Base-by-base conservation (phyloP, 805 yeast genomes). In the Cyberlindnera meyerae region DNA sequence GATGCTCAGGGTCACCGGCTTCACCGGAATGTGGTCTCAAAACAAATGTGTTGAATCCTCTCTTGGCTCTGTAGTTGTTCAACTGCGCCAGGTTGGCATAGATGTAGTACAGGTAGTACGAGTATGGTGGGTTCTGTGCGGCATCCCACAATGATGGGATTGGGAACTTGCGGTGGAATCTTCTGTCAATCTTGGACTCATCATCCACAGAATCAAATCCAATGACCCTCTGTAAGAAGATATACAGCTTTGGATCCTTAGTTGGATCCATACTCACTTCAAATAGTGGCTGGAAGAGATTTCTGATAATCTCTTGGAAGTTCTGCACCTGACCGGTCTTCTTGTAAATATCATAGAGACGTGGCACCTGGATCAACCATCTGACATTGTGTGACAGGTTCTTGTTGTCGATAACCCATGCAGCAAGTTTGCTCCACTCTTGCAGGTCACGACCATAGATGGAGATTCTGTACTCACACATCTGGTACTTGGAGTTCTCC, bases 1-100 rank as follows among this genome's bases (percentile, higher is more conserved):
- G 70, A 66, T 93, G 98, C 55, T 93, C 97, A 1, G 97, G 97
- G 56, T 93, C 98, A 42, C 99, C 99, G n/a, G 98, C 99, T 62
- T 93, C 99, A 45, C 99, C 99, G 50, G 96, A 86, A 61, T 93
- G 99, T 4, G 99, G 99, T 53, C 98, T 75, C 51, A 93, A 66
- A n/a, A 87, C 94, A 62, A 93, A 81, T 0, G 97, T 89, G 58
- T 84, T 89, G 62, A 77, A 83, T 0, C 84, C 82, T 40, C 89
- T 72, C 40, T 66, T 70, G 24, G 70, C 64, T 62, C 99, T 76
- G 77, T 90, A 82, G 45, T 81, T 78, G 56, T 93, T 93, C 59
- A 93, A 71, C 8, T 95, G 76, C 3, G 95, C 77, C 60, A 93
- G 61, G 61, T 89, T 89, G 20, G 96, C 82, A 58, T 77, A 90